Percentiles rank a stretch among this genome's conserved stretches.
phyloP scores from a whole-genome alignment of 805 yeast genomes.

The Yamadazyma laniorum region DNA sequence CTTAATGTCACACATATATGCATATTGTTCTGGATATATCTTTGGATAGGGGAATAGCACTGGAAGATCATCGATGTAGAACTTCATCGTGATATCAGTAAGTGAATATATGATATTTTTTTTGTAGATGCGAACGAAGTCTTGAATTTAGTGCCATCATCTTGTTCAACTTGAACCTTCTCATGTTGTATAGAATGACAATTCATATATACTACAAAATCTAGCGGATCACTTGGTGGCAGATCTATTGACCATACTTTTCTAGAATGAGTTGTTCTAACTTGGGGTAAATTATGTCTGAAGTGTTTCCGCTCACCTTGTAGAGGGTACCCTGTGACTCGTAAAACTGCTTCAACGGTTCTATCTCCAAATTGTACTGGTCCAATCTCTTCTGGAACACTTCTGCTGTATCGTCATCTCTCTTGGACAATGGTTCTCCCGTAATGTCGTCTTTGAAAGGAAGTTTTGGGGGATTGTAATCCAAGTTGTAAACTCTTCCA shows the following conservation, averaged over 20 bases:
- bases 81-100: too few relatives aligned
- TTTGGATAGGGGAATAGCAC: slow-evolving; percentile 94
- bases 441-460: slow-evolving; percentile 85
- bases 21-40: slow-evolving; percentile 97
- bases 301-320: slow-evolving; percentile 70
- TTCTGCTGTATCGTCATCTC: slow-evolving; percentile 79
- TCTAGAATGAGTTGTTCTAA: slow-evolving; percentile 27
- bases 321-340: slow-evolving; percentile 40
- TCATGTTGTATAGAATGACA: too few relatives aligned
- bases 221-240: too few relatives aligned
- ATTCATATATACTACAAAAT: too few relatives aligned
- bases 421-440: slow-evolving; percentile 77
- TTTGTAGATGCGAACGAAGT: too few relatives aligned
- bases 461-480: slow-evolving; percentile 85
- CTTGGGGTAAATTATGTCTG: slow-evolving; percentile 81
- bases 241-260: slow-evolving; percentile 1
- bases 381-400: slow-evolving; percentile 68
- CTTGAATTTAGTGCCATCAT: too few relatives aligned
- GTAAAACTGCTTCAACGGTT: slow-evolving; percentile 68
- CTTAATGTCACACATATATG: slow-evolving; percentile 95
- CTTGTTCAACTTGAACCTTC: too few relatives aligned
- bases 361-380: slow-evolving; percentile 55
- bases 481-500: slow-evolving; percentile 82
- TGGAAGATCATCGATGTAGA: slow-evolving; percentile 92
- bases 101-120: too few relatives aligned